Base-by-base conservation (phyloP, 2,329 filamentous ascomycete genomes). In the Pseudocercospora crystallina region DNA sequence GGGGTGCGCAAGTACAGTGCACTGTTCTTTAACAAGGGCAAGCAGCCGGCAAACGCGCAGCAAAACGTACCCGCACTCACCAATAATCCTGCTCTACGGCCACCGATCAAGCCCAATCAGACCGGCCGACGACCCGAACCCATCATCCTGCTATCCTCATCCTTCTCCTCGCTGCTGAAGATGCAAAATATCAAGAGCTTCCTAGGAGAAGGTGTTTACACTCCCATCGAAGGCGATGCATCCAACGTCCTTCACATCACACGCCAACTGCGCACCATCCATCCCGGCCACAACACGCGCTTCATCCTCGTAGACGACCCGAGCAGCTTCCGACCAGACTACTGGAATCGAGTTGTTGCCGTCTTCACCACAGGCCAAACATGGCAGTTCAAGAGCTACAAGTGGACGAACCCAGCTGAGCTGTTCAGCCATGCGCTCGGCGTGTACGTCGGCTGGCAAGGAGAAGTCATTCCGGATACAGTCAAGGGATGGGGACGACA, bases 331-430 rank as follows among this genome's bases (percentile, higher is more conserved):
- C 95, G 96, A 70, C 94, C 94, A 0, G 91, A 97, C 68, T 96
- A 97, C 76, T 99, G 94, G 94, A 86, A 86, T 64, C 85, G 91
- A 44, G 87, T 99, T 5, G 94, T 96, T 1, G 94, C 89, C 10
- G 91, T 99, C 50, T 97, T 99, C 74, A 99, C 94, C 0, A 99
- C 94, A 0, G 94, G 94, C 31, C 94, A 99, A 74, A 85, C 87
- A 8, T 99, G 94, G 94, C 94, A 99, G 73, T 99, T 99, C 76
- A 96, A 96, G 74, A 88, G 84, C 61, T 99, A 99, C 80, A 96
- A 95, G 72, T 99, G 94, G 90, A 86, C 86, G 61, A 86, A 87
- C 49, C 89, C 94, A 0, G 80, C 84, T 11, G 94, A 97, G 66
- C 78, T 99, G 43, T 99, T 99, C 75, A 83, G 84, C 60, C 89